Evolutionary conservation across 2,329 filamentous ascomycete genomes (phyloP).

Genomic region (Fusarium citri): DNA sequence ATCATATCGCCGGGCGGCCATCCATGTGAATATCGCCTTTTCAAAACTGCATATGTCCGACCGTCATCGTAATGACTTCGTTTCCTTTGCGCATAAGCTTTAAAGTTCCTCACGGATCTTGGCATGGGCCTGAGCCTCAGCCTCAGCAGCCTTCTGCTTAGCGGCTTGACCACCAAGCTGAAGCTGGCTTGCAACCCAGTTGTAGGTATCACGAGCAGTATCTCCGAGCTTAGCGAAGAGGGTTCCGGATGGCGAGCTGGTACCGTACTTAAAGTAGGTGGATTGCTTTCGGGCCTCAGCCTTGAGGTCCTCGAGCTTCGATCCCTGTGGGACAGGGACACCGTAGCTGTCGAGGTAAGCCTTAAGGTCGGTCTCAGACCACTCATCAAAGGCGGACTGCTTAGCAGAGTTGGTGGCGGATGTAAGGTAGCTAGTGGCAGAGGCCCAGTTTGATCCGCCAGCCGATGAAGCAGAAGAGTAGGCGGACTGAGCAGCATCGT

Average conservation of each 20-base stretch:
- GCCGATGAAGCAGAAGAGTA: constrained; percentile 70
- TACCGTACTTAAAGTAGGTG: constrained; percentile 83
- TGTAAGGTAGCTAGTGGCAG: constrained; percentile 76
- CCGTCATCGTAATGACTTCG: neutral
- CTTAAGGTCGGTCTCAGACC: constrained; percentile 81
- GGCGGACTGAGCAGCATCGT: constrained; percentile 71
- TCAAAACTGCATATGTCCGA: neutral
- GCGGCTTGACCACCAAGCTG: constrained; percentile 61
- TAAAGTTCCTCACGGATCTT: constrained; percentile 63
- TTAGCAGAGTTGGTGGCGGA: constrained; percentile 74
- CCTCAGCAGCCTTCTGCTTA: constrained; percentile 59
- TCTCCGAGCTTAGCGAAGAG: constrained; percentile 73
- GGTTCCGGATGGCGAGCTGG: constrained; percentile 72
- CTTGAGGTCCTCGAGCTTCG: constrained; percentile 74
- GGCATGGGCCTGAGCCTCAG: constrained; percentile 48
- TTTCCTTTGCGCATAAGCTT: constrained; percentile 20
- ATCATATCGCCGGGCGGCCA: neutral
- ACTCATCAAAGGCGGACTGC: constrained; percentile 75
- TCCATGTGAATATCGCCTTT: neutral
- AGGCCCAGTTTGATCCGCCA: constrained; percentile 70
- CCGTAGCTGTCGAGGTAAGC: constrained; percentile 84
- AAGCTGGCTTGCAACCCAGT: constrained; percentile 65
- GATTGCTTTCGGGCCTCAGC: constrained; percentile 78
- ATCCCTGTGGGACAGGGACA: constrained; percentile 73
- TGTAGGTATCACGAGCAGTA: constrained; percentile 59